Base-by-base conservation (phyloP, 176 grass and related monocot genomes). In the Eragrostis nindensis region DNA sequence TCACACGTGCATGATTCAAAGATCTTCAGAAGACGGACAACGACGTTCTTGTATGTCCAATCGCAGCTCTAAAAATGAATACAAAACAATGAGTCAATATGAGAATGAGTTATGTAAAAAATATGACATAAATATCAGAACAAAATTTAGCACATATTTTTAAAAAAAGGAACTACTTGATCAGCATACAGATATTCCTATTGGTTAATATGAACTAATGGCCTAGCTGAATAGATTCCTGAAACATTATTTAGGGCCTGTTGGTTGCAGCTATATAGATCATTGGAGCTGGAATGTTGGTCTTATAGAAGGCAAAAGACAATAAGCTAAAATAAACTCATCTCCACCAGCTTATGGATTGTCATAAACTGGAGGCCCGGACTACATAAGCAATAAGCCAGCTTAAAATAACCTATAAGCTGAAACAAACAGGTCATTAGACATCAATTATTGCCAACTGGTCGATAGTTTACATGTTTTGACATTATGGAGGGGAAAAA, bases 41-140 rank as follows among this genome's bases (percentile, higher is more conserved):
- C 45, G 45, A 95, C 71, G 74, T 91, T 93, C 40, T 74, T 83
- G 86, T 87, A 93, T 73, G 76, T 85, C 88, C 90, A 94, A 43
- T 98, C 80, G 10, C 88, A 98, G 48, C 86, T 90, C 96, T 98
- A 80, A 76, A 66, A 77, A 80, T 39, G 68, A 71, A 83, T 36
- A 36, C n/a, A 71, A 19, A 72, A 62, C 66, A 77, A 7, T 66
- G 18, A 82, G 79, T 41, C 18, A 38, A 78, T 82, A 81, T 16
- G 25, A 15, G 25, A 70, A 74, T 66, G 44, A n/a, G 26, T 26
- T 9, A 32, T 38, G 21, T 73, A 21, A 79, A 75, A 38, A 76
- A 22, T 50, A 71, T 32, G 56, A 6, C 41, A 66, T n/a, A 65
- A 75, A 86, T 60, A 61, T 55, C 56, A 32, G 30, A 76, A 65